These are phyloP conservation scores for Penicillium sp. DNA, from an alignment of 2,329 filamentous ascomycete species.

Conservation along the genomic window DNA sequence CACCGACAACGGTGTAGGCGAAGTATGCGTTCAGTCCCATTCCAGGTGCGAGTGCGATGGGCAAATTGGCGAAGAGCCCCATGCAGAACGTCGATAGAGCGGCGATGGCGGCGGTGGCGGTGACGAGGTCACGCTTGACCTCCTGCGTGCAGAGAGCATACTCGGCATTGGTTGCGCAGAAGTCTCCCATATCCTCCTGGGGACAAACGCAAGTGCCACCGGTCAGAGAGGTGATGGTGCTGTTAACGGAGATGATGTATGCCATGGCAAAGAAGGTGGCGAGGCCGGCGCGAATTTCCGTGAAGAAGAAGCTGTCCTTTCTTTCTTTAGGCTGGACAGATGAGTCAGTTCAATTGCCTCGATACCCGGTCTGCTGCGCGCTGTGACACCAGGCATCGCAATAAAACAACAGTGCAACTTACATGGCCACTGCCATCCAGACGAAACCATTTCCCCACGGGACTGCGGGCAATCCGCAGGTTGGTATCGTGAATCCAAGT, in stretches of 20 bases:
- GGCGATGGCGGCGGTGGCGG: slow-evolving; percentile 77
- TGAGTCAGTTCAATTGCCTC: slow-evolving; percentile 5
- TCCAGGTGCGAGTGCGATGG: slow-evolving; percentile 68
- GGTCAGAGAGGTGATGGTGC: slow-evolving; percentile 65
- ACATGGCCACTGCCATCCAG: slow-evolving; percentile 80
- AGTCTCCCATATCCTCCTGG: slow-evolving; percentile 37
- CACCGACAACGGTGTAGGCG: slow-evolving; percentile 74
- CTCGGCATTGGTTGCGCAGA: slow-evolving; percentile 49
- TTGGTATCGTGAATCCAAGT: slow-evolving; percentile 29
- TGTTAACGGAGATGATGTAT: slow-evolving; percentile 68
- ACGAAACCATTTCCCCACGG: slow-evolving; percentile 69
- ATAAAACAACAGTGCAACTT: slow-evolving; percentile 35
- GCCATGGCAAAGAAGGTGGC: slow-evolving; percentile 79
- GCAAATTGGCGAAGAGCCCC: slow-evolving; percentile 77
- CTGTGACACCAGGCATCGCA: neutral
- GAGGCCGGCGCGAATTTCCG: slow-evolving; percentile 76
- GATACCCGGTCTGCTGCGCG: neutral
- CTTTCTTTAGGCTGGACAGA: slow-evolving; percentile 61
- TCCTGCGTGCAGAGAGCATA: slow-evolving; percentile 49
- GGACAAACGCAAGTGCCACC: slow-evolving; percentile 75
- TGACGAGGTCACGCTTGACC: slow-evolving; percentile 74
- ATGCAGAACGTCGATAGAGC: slow-evolving; percentile 77
- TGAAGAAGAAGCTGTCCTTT: slow-evolving; percentile 73
- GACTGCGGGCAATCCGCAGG: slow-evolving; percentile 56
- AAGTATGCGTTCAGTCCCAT: slow-evolving; percentile 89